phyloP scores from a whole-genome alignment of 1,139 yeast species.

The Lodderomyces metapsilosis region DNA sequence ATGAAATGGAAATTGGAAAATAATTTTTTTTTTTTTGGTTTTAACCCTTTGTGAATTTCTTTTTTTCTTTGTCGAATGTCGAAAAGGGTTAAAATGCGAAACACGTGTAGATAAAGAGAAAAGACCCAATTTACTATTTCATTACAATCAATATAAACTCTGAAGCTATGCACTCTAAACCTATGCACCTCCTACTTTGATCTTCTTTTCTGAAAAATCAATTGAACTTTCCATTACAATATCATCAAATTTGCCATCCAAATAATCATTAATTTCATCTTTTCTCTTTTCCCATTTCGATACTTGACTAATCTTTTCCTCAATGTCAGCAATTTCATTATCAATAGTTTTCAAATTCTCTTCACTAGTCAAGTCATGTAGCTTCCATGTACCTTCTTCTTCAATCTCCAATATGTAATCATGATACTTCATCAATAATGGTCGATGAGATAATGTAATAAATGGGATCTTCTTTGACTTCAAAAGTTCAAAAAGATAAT shows the following conservation, averaged over 20 bases:
- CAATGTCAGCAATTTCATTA: constrained; percentile 62
- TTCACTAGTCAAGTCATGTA: constrained; percentile 54
- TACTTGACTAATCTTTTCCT: constrained; percentile 52
- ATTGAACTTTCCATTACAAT: constrained; percentile 13
- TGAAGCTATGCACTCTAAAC: not conserved
- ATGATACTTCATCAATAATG: constrained; percentile 82
- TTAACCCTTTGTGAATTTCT: not conserved
- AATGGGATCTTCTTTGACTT: constrained; percentile 71
- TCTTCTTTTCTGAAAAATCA: constrained; percentile 6
- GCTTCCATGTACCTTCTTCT: constrained; percentile 32
- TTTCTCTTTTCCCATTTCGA: constrained; percentile 53
- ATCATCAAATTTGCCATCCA: constrained; percentile 36
- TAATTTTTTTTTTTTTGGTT: constrained; percentile 2
- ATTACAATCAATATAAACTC: too few relatives aligned
- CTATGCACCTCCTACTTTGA: constrained; percentile 1
- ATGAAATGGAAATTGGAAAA: not conserved
- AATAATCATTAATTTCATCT: constrained; percentile 38
- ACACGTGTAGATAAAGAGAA: too few relatives aligned
- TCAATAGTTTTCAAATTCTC: constrained; percentile 62
- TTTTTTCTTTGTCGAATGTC: constrained; percentile 5
- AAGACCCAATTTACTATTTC: too few relatives aligned
- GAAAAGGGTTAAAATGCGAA: not conserved
- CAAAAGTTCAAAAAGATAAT: constrained; percentile 75
- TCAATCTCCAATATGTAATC: constrained; percentile 68
- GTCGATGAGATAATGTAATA: constrained; percentile 84